These are phyloP conservation scores for Elsinoe necatrix DNA, from an alignment of 2,329 filamentous ascomycete species.

Conservation along the genomic window DNA sequence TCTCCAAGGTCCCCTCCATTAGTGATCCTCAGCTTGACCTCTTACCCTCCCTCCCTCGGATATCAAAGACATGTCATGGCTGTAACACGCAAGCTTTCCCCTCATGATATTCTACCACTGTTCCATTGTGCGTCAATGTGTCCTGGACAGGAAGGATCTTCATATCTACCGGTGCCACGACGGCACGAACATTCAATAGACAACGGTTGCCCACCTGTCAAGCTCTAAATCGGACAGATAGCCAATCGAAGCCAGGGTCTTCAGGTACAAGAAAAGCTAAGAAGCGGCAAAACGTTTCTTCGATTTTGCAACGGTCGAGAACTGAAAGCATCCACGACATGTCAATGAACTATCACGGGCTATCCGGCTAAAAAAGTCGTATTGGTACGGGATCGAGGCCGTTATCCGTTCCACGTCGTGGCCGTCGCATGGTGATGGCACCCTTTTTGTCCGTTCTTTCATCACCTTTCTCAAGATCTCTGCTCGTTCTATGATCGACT, in stretches of 20 bases:
- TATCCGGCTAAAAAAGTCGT: not conserved
- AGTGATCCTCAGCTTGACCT: not conserved
- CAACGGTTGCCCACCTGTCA: constrained; percentile 12
- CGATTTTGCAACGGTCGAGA: not conserved
- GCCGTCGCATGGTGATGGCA: not conserved
- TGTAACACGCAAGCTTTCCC: not conserved
- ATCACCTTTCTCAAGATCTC: not conserved
- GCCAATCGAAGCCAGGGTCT: not conserved
- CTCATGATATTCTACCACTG: not conserved
- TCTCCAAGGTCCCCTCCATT: not conserved
- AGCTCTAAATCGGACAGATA: not conserved
- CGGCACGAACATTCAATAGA: constrained; percentile 13
- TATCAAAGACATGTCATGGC: constrained; percentile 1
- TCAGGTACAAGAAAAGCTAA: not conserved
- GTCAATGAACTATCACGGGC: not conserved
- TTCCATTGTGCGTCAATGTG: not conserved
- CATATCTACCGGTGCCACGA: not conserved
- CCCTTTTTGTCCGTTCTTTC: not conserved
- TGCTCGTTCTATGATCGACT: not conserved
- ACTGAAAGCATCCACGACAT: not conserved
- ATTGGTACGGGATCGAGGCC: not conserved
- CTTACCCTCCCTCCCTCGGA: not conserved
- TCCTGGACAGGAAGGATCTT: not conserved
- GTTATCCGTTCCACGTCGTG: not conserved
- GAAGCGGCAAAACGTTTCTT: not conserved